A percentile compares a stretch with the other conserved stretches of the same genome.
Conservation (phyloP, 2,329 filamentous ascomycete species). For the Fusarium secorum region DNA sequence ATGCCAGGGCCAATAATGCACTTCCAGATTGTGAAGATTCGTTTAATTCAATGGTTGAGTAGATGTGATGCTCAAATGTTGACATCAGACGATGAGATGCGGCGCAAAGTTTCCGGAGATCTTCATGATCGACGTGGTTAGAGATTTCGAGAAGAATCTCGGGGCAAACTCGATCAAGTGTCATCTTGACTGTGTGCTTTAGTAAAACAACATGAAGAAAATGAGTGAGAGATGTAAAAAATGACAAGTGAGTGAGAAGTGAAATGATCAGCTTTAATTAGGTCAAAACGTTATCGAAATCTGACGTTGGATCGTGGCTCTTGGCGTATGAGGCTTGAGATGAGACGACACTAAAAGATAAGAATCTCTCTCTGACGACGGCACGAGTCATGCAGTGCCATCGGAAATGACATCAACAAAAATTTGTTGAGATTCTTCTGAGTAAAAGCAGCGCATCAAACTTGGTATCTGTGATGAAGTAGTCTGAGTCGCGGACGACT, state of each 20-base stretch:
- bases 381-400: not conserved
- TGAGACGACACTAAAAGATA: not conserved
- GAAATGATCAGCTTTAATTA: not conserved
- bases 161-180: not conserved
- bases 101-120: not conserved
- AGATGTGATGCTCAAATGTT: not conserved
- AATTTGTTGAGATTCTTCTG: not conserved
- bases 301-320: not conserved
- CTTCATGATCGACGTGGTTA: not conserved
- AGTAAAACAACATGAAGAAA: not conserved
- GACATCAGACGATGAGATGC: not conserved
- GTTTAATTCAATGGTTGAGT: not conserved
- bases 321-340: not conserved
- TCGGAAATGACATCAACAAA: not conserved
- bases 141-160: not conserved
- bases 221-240: not conserved
- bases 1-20: not conserved
- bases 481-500: not conserved
- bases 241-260: not conserved
- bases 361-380: not conserved
- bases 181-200: not conserved
- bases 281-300: not conserved
- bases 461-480: not conserved
- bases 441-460: not conserved
- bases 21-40: not conserved